Base-by-base conservation (phyloP, 73 alveolate genomes). In the Paramecium bursaria region DNA sequence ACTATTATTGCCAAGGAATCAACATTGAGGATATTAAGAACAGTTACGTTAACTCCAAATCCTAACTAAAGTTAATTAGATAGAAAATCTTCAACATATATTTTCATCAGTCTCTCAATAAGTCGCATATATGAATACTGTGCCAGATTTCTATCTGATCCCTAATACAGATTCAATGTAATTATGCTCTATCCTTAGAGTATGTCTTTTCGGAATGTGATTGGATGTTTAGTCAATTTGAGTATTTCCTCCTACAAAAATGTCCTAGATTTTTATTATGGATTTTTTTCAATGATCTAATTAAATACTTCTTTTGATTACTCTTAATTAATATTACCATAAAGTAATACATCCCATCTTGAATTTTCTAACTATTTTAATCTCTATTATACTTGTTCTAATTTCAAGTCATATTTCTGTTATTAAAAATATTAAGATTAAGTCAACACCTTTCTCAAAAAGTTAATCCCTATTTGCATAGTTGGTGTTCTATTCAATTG, bases 11-110 rank as follows among this genome's bases (percentile, higher is more conserved):
- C 82, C 7, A 67, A 21, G 1, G 82, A 31, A n/a, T 67, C 82
- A 3, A 67, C 44, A 4, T 67, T 53, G 11, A 39, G 33, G 6
- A 67, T 13, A 3, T 31, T 11, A 4, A 67, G 33, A 9, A 67
- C 27, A 9, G 53, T 39, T 0, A 67, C 82, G 22, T 67, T 57
- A 0, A 67, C 82, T 19, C 23, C 42, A 67, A 67, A 67, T 33
- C 82, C 82, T 35, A 67, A 42, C 21, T 67, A 19, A 14, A 67
- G 44, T 67, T 67, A 42, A 67, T 67, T 67, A 67, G 44, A 67
- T 15, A 67, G 46, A 67, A 39, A 42, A 67, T 67, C 82, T 19
- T 67, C 82, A 35, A 67, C 44, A 19, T 67, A 42, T 19, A 67
- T 19, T 42, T 67, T 67, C 82, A 67, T 67, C 26, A 67, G 13